Evolutionary conservation across 2,329 filamentous ascomycete species (phyloP).

Genomic region (Monilinia fructigena): DNA sequence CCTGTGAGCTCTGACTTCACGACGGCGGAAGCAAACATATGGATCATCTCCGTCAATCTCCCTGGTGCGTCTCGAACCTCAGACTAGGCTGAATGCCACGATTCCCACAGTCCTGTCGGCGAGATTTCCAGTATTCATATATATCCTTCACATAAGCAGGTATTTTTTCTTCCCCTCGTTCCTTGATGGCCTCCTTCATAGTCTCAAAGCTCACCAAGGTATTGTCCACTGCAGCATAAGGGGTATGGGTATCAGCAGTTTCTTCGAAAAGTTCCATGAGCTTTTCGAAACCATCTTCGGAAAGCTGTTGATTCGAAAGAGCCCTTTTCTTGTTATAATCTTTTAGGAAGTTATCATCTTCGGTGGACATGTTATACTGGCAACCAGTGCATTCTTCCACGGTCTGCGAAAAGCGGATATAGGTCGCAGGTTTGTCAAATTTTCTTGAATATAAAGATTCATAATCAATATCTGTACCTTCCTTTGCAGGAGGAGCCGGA

Average conservation of each 20-base stretch:
- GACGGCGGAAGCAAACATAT: slow-evolving; percentile 95
- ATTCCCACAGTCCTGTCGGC: slow-evolving; percentile 65
- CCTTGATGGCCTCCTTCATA: slow-evolving; percentile 66
- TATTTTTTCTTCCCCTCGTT: slow-evolving; percentile 49
- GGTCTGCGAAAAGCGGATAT: slow-evolving; percentile 96
- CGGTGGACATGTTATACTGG: slow-evolving; percentile 90
- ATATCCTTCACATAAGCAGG: slow-evolving; percentile 66
- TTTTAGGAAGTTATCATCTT: slow-evolving; percentile 83
- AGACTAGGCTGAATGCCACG: slow-evolving; percentile 72
- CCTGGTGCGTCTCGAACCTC: slow-evolving; percentile 92
- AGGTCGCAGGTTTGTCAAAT: slow-evolving; percentile 84
- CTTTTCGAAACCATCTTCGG: slow-evolving; percentile 88
- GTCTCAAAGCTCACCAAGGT: slow-evolving; percentile 75
- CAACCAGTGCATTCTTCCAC: slow-evolving; percentile 92
- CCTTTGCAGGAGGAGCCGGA: slow-evolving; percentile 62
- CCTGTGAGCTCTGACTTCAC: slow-evolving; percentile 88
- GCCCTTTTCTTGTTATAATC: slow-evolving; percentile 74
- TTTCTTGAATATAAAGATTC: slow-evolving; percentile 78
- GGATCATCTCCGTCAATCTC: slow-evolving; percentile 95
- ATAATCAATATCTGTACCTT: slow-evolving; percentile 71
- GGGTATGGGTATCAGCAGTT: slow-evolving; percentile 77
- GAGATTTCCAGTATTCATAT: slow-evolving; percentile 85
- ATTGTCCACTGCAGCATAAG: slow-evolving; percentile 87
- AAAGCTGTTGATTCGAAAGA: slow-evolving; percentile 62
- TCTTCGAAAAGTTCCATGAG: slow-evolving; percentile 96